Evolutionary conservation across 1,139 yeast genomes (phyloP), one percentile per base, ranked within the genome.

Genomic region (Geotrichum reessii): DNA sequence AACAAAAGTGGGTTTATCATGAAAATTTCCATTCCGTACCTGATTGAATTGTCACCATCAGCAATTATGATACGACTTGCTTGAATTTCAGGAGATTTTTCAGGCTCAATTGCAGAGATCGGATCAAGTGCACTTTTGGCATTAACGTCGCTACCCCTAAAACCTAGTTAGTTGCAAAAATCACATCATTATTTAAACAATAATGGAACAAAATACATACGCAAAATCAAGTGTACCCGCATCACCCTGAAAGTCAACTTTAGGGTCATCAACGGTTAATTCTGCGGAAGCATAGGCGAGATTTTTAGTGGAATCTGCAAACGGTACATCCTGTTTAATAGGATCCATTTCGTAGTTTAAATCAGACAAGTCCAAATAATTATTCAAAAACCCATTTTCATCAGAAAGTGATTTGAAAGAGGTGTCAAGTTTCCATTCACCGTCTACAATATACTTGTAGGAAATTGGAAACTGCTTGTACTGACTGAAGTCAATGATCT

Each of bases 391-490:
- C 12, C 57, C 59, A 28, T 17, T 11, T 9, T 44, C 21, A 21
- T 52, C 56, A 22, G 44, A 19, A 14, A 37, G 17, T 14, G 17
- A 12, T 37, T 37, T 37, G 42, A n/a, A 2, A 37, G 42, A 14
- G 17, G 42, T 37, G 17, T 57, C 59, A 14, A 53, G 3, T 12
- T 9, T 46, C 59, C 59, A 57, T 33, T 53, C 49, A 9, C 57
- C 59, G 17, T 57, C 59, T 9, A 57, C 59, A 7, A 57, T 50
- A 33, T 57, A 57, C 50, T 57, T 47, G 44, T 44, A 51, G n/a
- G 6, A 7, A 22, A 44, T 44, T 9, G 31, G 31, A 11, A 25
- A 47, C 7, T 17, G n/a, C 17, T 21, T 53, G 12, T 17, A 3
- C 12, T 21, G n/a, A 2, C 48, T 28, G 17, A 40, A 25, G 25